Conservation (phyloP, 2,329 filamentous ascomycete genomes). For the Neofusicoccum cordaticola region DNA sequence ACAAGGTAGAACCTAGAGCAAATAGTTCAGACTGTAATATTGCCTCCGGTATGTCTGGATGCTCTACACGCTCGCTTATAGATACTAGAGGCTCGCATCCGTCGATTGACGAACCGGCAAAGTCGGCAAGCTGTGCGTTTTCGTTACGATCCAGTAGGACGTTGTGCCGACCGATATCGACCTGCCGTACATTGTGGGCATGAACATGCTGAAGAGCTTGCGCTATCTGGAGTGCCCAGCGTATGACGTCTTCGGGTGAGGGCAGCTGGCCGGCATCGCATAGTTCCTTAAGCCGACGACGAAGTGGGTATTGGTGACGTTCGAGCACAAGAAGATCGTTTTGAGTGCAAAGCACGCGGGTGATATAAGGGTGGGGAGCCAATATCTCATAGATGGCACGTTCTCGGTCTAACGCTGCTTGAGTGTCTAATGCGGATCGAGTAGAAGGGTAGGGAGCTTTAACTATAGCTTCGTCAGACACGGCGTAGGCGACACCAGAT, state of each 20-base stretch:
- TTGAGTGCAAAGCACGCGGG: not conserved
- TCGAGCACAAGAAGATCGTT: not conserved
- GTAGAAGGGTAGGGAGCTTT: no score
- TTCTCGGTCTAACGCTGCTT: no score
- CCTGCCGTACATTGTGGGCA: conserved; percentile 19
- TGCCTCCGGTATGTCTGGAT: conserved; percentile 7
- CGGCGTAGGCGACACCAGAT: no score
- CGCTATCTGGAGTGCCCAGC: conserved; percentile 21
- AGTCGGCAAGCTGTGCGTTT: no score
- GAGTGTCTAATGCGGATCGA: no score
- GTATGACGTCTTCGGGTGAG: not conserved
- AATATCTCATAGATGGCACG: conserved; percentile 15
- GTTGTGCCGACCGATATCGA: conserved; percentile 22
- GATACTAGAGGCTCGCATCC: conserved; percentile 18
- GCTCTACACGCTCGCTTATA: not conserved
- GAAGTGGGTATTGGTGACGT: no score
- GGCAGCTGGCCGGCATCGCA: not conserved
- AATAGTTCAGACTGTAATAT: conserved; percentile 21
- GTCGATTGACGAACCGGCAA: no score
- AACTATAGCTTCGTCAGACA: no score
- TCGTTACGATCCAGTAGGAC: no score
- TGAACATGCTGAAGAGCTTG: conserved; percentile 21
- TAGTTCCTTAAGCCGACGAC: conserved; percentile 14
- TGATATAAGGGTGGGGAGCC: conserved; percentile 14
- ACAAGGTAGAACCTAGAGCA: conserved; percentile 22